A percentile compares a stretch with the other conserved stretches of the same genome.
These are phyloP conservation scores for Cyberlindnera samutprakarnensis DNA, from an alignment of 805 yeast species.

Conservation along the genomic window DNA sequence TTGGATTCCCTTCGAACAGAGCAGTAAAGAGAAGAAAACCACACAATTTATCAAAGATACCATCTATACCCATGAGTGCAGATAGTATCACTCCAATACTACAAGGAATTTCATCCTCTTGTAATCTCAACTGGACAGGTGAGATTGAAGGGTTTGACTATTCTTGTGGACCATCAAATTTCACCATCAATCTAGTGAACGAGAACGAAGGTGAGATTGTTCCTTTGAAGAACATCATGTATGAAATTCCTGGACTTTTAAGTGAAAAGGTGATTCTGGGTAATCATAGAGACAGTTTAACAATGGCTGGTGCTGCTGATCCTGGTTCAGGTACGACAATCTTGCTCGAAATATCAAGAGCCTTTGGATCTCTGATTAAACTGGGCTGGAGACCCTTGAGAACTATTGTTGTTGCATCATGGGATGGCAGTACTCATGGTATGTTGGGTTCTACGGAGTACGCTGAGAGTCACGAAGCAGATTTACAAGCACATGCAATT, in stretches of 20 bases:
- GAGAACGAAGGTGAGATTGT: conserved; percentile 27
- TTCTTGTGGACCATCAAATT: conserved; percentile 37
- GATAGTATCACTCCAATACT: conserved; percentile 36
- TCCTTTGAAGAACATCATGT: conserved; percentile 42
- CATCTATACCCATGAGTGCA: conserved; percentile 44
- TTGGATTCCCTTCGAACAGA: conserved; percentile 49
- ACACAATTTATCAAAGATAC: conserved; percentile 40
- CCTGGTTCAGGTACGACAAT: conserved; percentile 39
- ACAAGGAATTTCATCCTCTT: conserved; percentile 1
- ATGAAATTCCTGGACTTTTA: conserved; percentile 49
- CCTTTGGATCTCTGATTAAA: conserved; percentile 34
- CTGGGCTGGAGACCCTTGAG: conserved; percentile 68
- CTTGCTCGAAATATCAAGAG: conserved; percentile 45
- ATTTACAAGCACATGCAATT: conserved; percentile 41
- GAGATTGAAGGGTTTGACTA: conserved; percentile 33
- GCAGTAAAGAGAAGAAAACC: conserved; percentile 33
- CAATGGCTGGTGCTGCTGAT: conserved; percentile 43
- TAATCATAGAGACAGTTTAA: conserved; percentile 45
- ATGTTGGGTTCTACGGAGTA: conserved; percentile 72
- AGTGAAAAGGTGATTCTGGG: conserved; percentile 51
- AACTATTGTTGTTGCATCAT: conserved; percentile 61
- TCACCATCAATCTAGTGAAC: conserved; percentile 30
- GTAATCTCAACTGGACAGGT: conserved; percentile 26
- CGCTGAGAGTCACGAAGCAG: conserved; percentile 50
- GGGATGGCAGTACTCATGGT: conserved; percentile 80